These are phyloP conservation scores for Lolium multiflorum DNA, from an alignment of 176 grass and related monocot species.

Conservation along the genomic window DNA sequence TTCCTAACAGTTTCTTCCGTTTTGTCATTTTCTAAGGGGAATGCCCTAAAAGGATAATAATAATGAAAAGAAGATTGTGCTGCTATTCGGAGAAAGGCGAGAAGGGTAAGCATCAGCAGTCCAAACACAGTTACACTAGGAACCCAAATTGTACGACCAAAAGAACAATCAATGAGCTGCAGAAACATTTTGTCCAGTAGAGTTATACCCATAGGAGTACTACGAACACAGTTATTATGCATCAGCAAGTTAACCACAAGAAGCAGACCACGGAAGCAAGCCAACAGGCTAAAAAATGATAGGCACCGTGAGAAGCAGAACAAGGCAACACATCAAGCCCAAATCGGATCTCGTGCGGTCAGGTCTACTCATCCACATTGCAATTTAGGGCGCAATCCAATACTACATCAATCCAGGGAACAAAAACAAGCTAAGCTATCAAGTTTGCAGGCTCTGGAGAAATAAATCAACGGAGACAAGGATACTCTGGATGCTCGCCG, in stretches of 20 bases:
- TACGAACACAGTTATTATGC: background rate
- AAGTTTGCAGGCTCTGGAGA: background rate
- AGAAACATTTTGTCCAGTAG: background rate
- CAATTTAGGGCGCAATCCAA: background rate
- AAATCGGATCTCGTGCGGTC: background rate
- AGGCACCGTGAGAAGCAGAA: background rate
- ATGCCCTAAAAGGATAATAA: constrained; percentile 7
- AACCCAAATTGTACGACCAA: background rate
- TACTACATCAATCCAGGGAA: constrained; percentile 25
- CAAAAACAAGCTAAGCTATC: background rate
- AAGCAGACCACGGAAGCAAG: background rate
- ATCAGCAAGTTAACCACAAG: constrained; percentile 11
- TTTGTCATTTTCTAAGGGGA: background rate
- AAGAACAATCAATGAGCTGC: background rate
- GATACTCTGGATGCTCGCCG: constrained; percentile 96
- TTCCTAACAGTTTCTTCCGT: constrained; percentile 1
- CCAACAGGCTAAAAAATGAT: background rate
- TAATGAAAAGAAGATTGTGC: background rate
- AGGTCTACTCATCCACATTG: constrained; percentile 25
- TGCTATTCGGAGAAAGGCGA: background rate
- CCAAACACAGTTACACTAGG: background rate
- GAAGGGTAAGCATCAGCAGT: background rate
- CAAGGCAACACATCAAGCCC: background rate
- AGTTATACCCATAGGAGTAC: background rate
- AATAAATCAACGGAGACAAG: constrained; percentile 48